Conservation (phyloP, 2,329 filamentous ascomycete genomes). For the Lecanosticta acicola region DNA sequence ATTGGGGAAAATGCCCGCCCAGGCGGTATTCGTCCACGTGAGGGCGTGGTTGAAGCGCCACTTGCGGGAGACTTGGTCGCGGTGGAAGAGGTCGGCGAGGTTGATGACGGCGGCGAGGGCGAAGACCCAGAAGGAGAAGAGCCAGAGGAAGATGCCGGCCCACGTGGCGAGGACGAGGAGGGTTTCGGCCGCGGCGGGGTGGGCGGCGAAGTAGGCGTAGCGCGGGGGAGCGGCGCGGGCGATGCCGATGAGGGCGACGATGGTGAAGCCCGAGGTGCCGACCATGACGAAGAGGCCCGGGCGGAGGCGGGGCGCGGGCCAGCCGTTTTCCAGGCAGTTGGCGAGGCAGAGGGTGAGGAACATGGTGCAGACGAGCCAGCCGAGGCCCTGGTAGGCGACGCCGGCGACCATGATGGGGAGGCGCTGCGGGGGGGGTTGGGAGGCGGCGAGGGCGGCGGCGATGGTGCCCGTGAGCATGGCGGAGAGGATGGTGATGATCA, state of each 20-base stretch:
- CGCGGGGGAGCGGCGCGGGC: slow-evolving; percentile 17
- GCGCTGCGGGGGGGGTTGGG: slow-evolving; percentile 31
- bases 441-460: slow-evolving; percentile 12
- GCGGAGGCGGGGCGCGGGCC: slow-evolving; percentile 38
- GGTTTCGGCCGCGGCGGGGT: slow-evolving; percentile 21
- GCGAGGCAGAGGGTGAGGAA: slow-evolving; percentile 39
- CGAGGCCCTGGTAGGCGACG: slow-evolving; percentile 42
- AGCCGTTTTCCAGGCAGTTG: slow-evolving; percentile 38
- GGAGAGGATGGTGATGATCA: slow-evolving; percentile 18
- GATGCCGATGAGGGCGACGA: slow-evolving; percentile 24
- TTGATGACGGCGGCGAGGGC: slow-evolving; percentile 16
- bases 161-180: slow-evolving; percentile 24
- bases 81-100: slow-evolving; percentile 9
- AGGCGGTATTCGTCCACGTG: slow-evolving; percentile 15
- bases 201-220: slow-evolving; percentile 24
- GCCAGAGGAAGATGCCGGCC: slow-evolving; percentile 44
- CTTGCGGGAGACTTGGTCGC: slow-evolving; percentile 8
- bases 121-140: slow-evolving; percentile 45
- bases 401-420: slow-evolving; percentile 43
- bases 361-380: slow-evolving; percentile 38
- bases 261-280: slow-evolving; percentile 35
- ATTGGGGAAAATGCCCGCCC: slow-evolving; percentile 59
- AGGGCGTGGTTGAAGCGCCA: slow-evolving; percentile 11
- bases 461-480: slow-evolving; percentile 22
- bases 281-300: slow-evolving; percentile 50